Evolutionary conservation across 2,329 filamentous ascomycete genomes (phyloP).

Genomic region (Tolypocladium tropicale): DNA sequence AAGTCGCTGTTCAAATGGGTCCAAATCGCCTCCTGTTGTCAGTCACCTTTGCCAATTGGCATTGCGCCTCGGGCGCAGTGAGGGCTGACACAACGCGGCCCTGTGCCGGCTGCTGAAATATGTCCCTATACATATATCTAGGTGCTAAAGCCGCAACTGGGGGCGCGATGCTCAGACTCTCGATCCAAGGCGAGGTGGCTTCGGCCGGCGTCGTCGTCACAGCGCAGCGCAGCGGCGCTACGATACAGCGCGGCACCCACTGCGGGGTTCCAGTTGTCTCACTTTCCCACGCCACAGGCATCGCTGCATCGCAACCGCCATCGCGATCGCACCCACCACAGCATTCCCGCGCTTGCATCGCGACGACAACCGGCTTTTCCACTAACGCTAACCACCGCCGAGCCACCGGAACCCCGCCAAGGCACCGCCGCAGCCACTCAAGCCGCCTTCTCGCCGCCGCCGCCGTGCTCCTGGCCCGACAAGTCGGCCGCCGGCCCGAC

Average conservation of each 20-base stretch:
- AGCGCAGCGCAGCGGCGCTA: constrained; percentile 3
- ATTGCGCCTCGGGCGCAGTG: too few species aligned
- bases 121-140: too few species aligned
- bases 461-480: constrained; percentile 17
- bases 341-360: neutral
- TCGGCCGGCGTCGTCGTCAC: neutral
- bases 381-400: neutral
- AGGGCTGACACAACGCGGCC: too few species aligned
- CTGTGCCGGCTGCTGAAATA: too few species aligned
- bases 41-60: too few species aligned
- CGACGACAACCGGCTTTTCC: neutral
- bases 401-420: neutral
- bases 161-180: too few species aligned
- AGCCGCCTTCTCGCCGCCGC: neutral
- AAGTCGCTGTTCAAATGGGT: too few species aligned
- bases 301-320: neutral
- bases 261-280: neutral
- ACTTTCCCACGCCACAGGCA: neutral
- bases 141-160: too few species aligned
- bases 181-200: too few species aligned
- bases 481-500: constrained; percentile 24
- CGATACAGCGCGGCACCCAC: neutral
- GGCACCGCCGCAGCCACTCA: neutral
- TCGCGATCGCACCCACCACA: too few species aligned
- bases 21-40: too few species aligned